Evolutionary conservation across 2,329 filamentous ascomycete genomes (phyloP), one percentile per base, ranked within the genome.

Genomic region (Claviceps purpurea): DNA sequence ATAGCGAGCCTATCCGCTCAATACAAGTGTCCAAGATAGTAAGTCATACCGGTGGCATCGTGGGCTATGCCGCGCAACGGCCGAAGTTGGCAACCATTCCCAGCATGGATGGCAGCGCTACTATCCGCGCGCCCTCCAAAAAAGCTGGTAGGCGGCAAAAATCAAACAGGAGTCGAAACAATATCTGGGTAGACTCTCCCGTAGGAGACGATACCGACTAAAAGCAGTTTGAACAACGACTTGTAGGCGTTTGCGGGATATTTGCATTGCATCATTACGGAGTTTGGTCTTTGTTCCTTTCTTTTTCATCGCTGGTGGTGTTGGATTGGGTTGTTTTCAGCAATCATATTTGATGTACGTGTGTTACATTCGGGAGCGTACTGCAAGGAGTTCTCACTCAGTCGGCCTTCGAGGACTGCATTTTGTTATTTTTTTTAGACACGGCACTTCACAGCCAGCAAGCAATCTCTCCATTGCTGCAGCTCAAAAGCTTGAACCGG

Each of bases 81-180:
- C 71, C 73, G 4, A 72, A 69, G 58, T 63, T 76, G 39, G 68
- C 72, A 53, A 76, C 73, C 10, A 76, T 76, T 18, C 54, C 65
- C 49, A 74, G 73, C 62, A 70, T 68, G 18, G 66, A 70, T 41
- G 62, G 63, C 24, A 57, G 57, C 39, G 56, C 58, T 34, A 60
- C 59, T 53, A 63, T 59, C 44, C 60, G 61, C 22, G 58, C 61
- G 47, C 55, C 59, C 47, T 64, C 62, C 16, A 65, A 60, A 42
- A 60, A 62, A 38, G 59, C 60, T 16, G 64, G 57, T 10, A 68
- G 60, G 52, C 62, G 61, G 42, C 61, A 60, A 50, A 61, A 56
- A 52, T 62, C 66, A 8, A 57, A 58, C 5, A 65, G 61, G 52
- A 59, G 56, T 47, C 67, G 59, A 58, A 60, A 47, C 18, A 52